Evolutionary conservation across 192 early-diverging fungal species (phyloP).

Genomic region (Pecoramyces ruminantium): DNA sequence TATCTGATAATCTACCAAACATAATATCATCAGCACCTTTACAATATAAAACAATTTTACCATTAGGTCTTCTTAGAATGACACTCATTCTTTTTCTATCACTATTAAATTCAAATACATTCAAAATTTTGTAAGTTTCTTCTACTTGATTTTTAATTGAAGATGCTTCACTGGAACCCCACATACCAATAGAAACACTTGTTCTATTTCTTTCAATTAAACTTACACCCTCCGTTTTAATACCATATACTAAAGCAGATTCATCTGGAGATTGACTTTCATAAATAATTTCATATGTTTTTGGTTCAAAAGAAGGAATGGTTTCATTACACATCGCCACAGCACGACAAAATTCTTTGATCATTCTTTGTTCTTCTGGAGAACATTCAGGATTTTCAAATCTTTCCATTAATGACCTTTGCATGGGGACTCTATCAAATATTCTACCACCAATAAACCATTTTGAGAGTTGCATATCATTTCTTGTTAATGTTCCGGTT

Average conservation of each 20-base stretch:
- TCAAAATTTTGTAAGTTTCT: constrained; percentile 56
- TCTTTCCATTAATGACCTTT: background rate
- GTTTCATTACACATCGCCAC: constrained; percentile 6
- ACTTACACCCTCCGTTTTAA: constrained; percentile 56
- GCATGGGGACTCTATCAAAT: background rate
- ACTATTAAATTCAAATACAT: constrained; percentile 86
- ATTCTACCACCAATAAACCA: background rate
- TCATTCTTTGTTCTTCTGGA: background rate
- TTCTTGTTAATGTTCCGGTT: constrained; percentile 38
- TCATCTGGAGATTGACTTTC: constrained; percentile 78
- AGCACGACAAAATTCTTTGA: constrained; percentile 2
- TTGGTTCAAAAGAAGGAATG: constrained; percentile 26
- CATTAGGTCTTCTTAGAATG: constrained; percentile 63
- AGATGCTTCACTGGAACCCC: constrained; percentile 16
- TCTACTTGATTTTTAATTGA: constrained; percentile 4
- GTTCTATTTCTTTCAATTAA: constrained; percentile 41
- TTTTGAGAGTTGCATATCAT: constrained; percentile 18
- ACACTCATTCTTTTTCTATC: constrained; percentile 91
- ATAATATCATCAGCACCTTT: constrained; percentile 97
- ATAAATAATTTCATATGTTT: constrained; percentile 34
- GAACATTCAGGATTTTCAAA: background rate
- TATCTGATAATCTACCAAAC: constrained; percentile 55
- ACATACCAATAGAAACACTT: constrained; percentile 42
- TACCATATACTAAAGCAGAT: constrained; percentile 61
- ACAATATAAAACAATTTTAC: constrained; percentile 58